phyloP scores from a whole-genome alignment of 2,329 filamentous ascomycete genomes.

The Xylaria hypoxylon region DNA sequence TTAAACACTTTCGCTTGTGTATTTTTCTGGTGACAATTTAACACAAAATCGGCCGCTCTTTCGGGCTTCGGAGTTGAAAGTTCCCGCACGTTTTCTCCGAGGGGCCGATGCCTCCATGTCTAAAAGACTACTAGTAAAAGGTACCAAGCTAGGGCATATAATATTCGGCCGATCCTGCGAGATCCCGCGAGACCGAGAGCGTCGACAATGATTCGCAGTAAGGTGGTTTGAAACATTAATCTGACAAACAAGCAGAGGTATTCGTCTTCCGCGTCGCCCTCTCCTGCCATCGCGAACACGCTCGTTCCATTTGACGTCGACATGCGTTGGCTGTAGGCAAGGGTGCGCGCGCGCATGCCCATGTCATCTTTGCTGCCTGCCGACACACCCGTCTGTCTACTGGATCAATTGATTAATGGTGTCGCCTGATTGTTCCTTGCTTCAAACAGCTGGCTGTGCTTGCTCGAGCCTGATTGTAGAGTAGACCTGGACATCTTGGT shows the following conservation, averaged over 20 bases:
- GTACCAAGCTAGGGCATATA: conserved; percentile 2
- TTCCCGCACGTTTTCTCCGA: conserved; percentile 13
- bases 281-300: too few relatives aligned
- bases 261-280: too few relatives aligned
- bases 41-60: conserved; percentile 16
- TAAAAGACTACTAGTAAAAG: too few relatives aligned
- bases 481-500: neutral
- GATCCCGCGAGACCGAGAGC: neutral
- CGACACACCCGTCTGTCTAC: conserved; percentile 1
- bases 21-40: too few relatives aligned
- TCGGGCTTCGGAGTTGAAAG: conserved; percentile 19
- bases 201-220: too few relatives aligned
- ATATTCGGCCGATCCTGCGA: neutral
- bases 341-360: neutral
- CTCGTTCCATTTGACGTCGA: neutral
- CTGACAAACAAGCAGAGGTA: too few relatives aligned
- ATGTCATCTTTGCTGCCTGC: conserved; percentile 17
- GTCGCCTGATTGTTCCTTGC: conserved; percentile 6
- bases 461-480: neutral
- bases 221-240: too few relatives aligned
- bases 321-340: neutral
- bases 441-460: neutral
- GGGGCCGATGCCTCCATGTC: too few relatives aligned
- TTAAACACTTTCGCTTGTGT: neutral
- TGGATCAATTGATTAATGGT: neutral